Evolutionary conservation across 768 basidiomycete species (phyloP).

Genomic region (Gelatoporia subvermispora): DNA sequence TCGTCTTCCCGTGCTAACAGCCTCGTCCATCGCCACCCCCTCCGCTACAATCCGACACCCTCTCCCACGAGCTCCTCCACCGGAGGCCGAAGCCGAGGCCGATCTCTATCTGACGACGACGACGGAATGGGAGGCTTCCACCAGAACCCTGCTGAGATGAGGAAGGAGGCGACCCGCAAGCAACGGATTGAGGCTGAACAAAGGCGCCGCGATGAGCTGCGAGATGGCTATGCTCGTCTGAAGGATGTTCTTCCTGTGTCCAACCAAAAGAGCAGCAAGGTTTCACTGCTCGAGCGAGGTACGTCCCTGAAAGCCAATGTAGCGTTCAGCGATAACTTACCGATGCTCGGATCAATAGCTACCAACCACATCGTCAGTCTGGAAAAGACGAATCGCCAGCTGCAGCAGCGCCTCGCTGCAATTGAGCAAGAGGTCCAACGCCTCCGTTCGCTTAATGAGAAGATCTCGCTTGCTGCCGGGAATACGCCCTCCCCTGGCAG

Average conservation of each 20-base stretch:
- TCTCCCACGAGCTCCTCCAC: constrained; percentile 72
- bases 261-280: constrained; percentile 90
- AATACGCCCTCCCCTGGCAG: constrained; percentile 53
- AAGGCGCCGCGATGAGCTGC: constrained; percentile 80
- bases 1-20: constrained; percentile 72
- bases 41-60: constrained; percentile 78
- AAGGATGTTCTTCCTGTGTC: constrained; percentile 84
- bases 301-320: constrained; percentile 20
- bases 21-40: constrained; percentile 65
- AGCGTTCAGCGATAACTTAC: constrained; percentile 2
- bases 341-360: constrained; percentile 36
- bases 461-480: constrained; percentile 66
- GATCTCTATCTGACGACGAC: constrained; percentile 70
- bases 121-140: constrained; percentile 58
- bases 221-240: constrained; percentile 85
- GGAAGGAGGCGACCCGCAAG: constrained; percentile 80
- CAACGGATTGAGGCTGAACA: constrained; percentile 91
- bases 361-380: constrained; percentile 74
- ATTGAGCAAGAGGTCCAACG: constrained; percentile 68
- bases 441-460: constrained; percentile 75
- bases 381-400: constrained; percentile 66
- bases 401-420: constrained; percentile 61
- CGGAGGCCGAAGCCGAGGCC: constrained; percentile 58
- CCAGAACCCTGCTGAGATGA: constrained; percentile 68
- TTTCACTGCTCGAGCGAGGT: constrained; percentile 86